These are phyloP conservation scores for cucumber (Cucumis sativus) DNA, from an alignment of 306 rosid species.

Conservation along the genomic window Cucumber_9930_V3 NC_026659.2:9003501-9004000, in stretches of 20 bases:
- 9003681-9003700: constrained; percentile 48
- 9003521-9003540: too few species aligned
- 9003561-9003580: background rate
- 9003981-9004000: constrained; percentile 35
- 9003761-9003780: constrained; percentile 71
- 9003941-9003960: constrained; percentile 48
- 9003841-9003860: constrained; percentile 29
- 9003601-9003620: background rate
- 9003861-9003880: constrained; percentile 36
- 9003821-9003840: constrained; percentile 27
- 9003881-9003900: constrained; percentile 16
- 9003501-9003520: too few species aligned
- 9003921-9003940: constrained; percentile 24
- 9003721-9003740: constrained; percentile 22
- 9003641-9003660: constrained; percentile 27
- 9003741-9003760: constrained; percentile 56
- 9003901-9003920: constrained; percentile 17
- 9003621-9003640: background rate
- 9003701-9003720: constrained; percentile 32
- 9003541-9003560: too few species aligned
- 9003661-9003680: constrained; percentile 64
- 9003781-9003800: constrained; percentile 18
- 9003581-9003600: background rate
- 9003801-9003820: constrained; percentile 31
- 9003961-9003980: constrained; percentile 23